Conservation (phyloP, 2,329 filamentous ascomycete species). For the Sporothrix variecibatus region DNA sequence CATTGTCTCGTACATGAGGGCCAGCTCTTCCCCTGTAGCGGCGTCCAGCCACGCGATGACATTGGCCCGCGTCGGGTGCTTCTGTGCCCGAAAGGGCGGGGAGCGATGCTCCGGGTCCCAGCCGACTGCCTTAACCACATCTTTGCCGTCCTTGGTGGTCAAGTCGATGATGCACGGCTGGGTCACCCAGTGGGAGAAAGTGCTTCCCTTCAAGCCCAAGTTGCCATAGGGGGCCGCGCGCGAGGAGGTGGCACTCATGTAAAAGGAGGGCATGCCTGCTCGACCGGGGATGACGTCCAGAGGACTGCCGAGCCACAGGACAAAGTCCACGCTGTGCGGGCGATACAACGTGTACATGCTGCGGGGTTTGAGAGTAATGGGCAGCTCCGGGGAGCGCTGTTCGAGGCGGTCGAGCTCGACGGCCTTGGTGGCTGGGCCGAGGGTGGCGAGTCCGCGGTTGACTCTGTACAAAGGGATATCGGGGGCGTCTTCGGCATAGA, state of each 20-base stretch:
- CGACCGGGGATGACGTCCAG: neutral
- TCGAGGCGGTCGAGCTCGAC: neutral
- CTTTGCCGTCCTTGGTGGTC: neutral
- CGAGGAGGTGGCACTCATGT: neutral
- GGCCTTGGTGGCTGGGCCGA: neutral
- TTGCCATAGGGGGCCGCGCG: neutral
- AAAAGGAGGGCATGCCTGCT: neutral
- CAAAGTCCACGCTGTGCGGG: neutral
- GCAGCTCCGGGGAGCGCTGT: neutral
- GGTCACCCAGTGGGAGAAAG: neutral
- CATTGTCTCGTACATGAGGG: conserved; percentile 6
- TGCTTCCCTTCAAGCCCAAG: neutral
- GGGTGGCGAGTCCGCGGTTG: neutral
- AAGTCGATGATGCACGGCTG: neutral
- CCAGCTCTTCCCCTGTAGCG: neutral
- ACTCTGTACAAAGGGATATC: neutral
- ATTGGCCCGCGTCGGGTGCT: neutral
- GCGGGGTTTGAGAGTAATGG: neutral
- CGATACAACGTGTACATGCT: neutral
- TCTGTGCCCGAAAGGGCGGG: neutral
- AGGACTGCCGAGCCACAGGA: neutral
- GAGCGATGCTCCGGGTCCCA: neutral
- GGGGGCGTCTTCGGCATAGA: neutral
- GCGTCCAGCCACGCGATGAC: neutral
- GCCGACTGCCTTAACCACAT: neutral